These are phyloP conservation scores for Ophiocordyceps unilateralis DNA, from an alignment of 2,329 filamentous ascomycete species.

Conservation along the genomic window DNA sequence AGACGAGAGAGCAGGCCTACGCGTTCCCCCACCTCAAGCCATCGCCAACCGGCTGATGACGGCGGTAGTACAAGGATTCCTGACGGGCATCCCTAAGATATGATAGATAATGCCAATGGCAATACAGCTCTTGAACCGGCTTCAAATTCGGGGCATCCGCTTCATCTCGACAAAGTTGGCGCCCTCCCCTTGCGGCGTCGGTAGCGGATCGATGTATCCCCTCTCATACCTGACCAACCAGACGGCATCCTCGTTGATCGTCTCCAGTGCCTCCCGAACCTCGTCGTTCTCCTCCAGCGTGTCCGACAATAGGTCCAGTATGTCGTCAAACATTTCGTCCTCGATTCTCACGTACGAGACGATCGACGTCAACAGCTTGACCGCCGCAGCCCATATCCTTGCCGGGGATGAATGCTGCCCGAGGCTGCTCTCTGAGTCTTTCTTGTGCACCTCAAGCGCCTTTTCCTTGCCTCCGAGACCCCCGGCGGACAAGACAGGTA, in stretches of 20 bases:
- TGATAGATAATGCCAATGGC: constrained; percentile 11
- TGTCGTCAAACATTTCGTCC: constrained; percentile 54
- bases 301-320: constrained; percentile 43
- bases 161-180: constrained; percentile 18
- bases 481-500: constrained; percentile 13
- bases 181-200: constrained; percentile 25
- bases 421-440: constrained; percentile 19
- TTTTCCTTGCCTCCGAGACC: constrained; percentile 6
- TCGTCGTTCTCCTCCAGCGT: constrained; percentile 25
- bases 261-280: constrained; percentile 40
- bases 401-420: constrained; percentile 43
- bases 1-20: constrained; percentile 57
- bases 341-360: constrained; percentile 45
- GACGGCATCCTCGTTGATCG: constrained; percentile 55
- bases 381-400: constrained; percentile 46
- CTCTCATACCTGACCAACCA: constrained; percentile 47
- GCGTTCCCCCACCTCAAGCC: constrained; percentile 69
- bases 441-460: constrained; percentile 1
- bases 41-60: constrained; percentile 82
- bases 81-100: constrained; percentile 36
- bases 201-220: constrained; percentile 19
- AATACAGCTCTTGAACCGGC: background rate
- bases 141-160: constrained; percentile 1
- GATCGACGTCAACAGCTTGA: constrained; percentile 41
- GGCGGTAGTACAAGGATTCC: constrained; percentile 62